Evolutionary conservation across 306 rosid species (phyloP), one percentile per base, ranked within the genome.

Genomic region (Cucurbita ficifolia): DNA sequence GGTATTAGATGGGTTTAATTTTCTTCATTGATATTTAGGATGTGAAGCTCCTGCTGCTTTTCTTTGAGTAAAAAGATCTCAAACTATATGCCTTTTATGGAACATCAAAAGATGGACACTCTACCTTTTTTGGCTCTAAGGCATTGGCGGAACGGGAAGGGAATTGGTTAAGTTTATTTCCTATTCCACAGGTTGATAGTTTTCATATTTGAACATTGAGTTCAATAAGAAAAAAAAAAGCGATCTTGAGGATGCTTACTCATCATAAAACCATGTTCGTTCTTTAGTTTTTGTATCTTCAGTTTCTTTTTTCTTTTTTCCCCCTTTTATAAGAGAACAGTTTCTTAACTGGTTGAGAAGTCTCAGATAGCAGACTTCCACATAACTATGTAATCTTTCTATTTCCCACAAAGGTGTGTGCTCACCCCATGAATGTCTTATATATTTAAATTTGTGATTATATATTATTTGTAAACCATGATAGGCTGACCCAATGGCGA

Each of bases 1-100:
- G 97, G 99, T 95, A 79, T 81, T 62, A 18, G n/a, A 52, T 42
- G 8, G 48, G 7, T 22, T 78, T 49, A 38, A 7, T 50, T 70
- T 9, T 81, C 49, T 65, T 74, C 17, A 16, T 72, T 59, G 58
- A 4, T 36, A 59, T 29, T 68, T 76, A 7, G 40, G 35, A 52
- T 33, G 50, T 70, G 14, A 3, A 43, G 51, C 68, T 61, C n/a
- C 35, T 7, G 56, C 22, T 70, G 46, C 56, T 29, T 48, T 18
- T 48, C 59, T 46, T 69, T 45, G 16, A 50, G 56, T 40, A 17
- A 49, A 70, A 48, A 49, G 24, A 29, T 70, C 9, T 70, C 74
- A 7, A 70, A 33, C 16, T 50, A 50, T 70, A 70, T 70, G 45
- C 19, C 74, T 49, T 48, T 45, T 46, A 42, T 69, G 73, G 57